These are phyloP conservation scores for Dimargaris verticillata DNA, from an alignment of 192 early-diverging fungal species.

Conservation along the genomic window DNA sequence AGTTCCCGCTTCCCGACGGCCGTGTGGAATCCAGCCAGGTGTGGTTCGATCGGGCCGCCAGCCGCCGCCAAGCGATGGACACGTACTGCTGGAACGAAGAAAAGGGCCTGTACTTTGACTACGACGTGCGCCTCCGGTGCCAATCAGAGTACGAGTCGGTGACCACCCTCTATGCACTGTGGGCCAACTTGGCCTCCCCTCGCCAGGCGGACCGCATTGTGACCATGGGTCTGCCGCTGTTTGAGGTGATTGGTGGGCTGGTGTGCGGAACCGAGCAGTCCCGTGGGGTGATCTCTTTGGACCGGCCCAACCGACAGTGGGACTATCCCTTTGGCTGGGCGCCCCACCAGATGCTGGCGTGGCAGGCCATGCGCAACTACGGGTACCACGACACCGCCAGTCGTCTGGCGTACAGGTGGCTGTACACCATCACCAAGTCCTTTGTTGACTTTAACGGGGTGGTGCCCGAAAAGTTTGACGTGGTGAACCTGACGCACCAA, in stretches of 20 bases:
- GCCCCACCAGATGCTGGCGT: constrained; percentile 97
- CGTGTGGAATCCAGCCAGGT: constrained; percentile 28
- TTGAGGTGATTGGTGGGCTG: constrained; percentile 82
- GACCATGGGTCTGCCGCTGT: constrained; percentile 42
- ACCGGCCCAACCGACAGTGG: constrained; percentile 90
- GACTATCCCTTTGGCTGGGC: constrained; percentile 92
- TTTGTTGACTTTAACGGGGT: constrained; percentile 97
- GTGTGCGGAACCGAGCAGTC: constrained; percentile 86
- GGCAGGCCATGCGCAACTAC: constrained; percentile 79
- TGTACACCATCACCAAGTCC: constrained; percentile 81
- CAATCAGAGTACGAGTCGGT: constrained; percentile 72
- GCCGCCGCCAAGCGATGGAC: constrained; percentile 49
- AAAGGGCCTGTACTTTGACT: constrained; percentile 75
- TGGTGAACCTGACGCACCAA: constrained; percentile 75
- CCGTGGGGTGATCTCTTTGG: constrained; percentile 59
- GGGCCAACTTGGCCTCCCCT: constrained; percentile 64
- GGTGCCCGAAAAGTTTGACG: constrained; percentile 95
- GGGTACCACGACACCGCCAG: constrained; percentile 52
- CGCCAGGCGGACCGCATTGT: constrained; percentile 68
- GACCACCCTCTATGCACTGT: constrained; percentile 81
- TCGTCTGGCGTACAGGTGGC: constrained; percentile 83
- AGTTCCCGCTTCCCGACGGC: constrained; percentile 22
- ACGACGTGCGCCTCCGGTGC: constrained; percentile 50
- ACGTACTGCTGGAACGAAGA: constrained; percentile 73
- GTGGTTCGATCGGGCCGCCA: constrained; percentile 47